Evolutionary conservation across 1,284 basidiomycete genomes (phyloP).

Genomic region (Amylostereum areolatum): DNA sequence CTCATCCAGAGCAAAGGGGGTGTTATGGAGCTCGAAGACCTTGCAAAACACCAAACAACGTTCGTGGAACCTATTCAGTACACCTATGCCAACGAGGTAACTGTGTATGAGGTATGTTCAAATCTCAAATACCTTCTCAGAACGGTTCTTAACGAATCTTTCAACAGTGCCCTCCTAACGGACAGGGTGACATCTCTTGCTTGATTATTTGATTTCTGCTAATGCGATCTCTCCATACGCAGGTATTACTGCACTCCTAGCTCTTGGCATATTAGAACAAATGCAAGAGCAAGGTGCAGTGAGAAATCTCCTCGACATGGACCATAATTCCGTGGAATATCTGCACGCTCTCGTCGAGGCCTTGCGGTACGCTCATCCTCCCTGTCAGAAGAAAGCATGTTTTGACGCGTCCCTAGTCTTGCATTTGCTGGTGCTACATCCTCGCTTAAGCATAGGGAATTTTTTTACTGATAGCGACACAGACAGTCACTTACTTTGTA

Average conservation of each 20-base stretch:
- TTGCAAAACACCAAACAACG: slow-evolving; percentile 72
- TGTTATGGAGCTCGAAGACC: slow-evolving; percentile 85
- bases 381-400: slow-evolving; percentile 2
- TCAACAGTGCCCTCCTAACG: slow-evolving; percentile 83
- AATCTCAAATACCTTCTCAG: slow-evolving; percentile 5
- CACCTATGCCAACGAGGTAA: slow-evolving; percentile 77
- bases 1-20: slow-evolving; percentile 80
- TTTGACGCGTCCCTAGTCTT: slow-evolving; percentile 37
- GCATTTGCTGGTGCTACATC: slow-evolving; percentile 61
- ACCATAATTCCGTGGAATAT: slow-evolving; percentile 87
- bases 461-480: slow-evolving; percentile 10
- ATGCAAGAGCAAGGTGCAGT: slow-evolving; percentile 73
- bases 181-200: slow-evolving; percentile 53
- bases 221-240: not conserved
- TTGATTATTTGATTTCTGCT: too few relatives aligned
- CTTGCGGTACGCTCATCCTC: slow-evolving; percentile 48
- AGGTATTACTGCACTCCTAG: slow-evolving; percentile 87
- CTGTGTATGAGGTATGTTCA: slow-evolving; percentile 71
- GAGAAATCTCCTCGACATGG: slow-evolving; percentile 67
- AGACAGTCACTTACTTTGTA: slow-evolving; percentile 87
- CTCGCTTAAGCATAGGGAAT: not conserved
- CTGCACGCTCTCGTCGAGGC: slow-evolving; percentile 86
- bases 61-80: slow-evolving; percentile 89
- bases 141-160: not conserved
- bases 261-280: slow-evolving; percentile 87